Conservation (phyloP, 495 filamentous ascomycete genomes). For the Diplogelasinospora grovesii region DNA sequence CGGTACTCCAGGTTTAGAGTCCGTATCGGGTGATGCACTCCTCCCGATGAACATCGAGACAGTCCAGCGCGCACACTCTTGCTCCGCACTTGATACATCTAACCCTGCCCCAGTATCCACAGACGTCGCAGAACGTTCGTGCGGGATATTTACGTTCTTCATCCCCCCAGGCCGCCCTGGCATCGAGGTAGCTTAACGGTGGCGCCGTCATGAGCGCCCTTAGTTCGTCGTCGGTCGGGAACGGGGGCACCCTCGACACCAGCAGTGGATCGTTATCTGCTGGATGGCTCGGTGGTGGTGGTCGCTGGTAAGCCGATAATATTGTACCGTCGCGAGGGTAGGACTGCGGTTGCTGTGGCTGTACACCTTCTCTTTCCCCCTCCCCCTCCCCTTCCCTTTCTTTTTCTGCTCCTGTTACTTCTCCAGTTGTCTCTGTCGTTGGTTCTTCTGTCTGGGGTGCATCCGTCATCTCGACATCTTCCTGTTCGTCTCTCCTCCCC, state of each 20-base stretch:
- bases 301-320: slow-evolving; percentile 22
- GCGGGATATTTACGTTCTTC: slow-evolving; percentile 44
- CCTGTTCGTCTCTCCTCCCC: no score
- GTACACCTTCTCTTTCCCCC: no score
- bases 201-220: slow-evolving; percentile 60
- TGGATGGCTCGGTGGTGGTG: slow-evolving; percentile 31
- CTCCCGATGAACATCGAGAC: slow-evolving; percentile 72
- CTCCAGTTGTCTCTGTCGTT: not conserved
- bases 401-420: no score
- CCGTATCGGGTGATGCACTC: slow-evolving; percentile 64
- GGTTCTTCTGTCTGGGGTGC: slow-evolving; percentile 5
- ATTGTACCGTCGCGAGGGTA: slow-evolving; percentile 27
- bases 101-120: slow-evolving; percentile 87
- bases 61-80: slow-evolving; percentile 75
- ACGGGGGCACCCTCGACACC: slow-evolving; percentile 51
- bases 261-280: slow-evolving; percentile 58
- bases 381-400: no score
- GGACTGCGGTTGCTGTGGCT: slow-evolving; percentile 13
- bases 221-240: slow-evolving; percentile 63
- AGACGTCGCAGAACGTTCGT: slow-evolving; percentile 76
- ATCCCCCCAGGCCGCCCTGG: slow-evolving; percentile 50
- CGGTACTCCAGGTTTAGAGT: no score
- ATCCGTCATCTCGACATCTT: slow-evolving; percentile 33
- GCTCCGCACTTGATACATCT: slow-evolving; percentile 78
- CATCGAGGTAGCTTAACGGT: slow-evolving; percentile 72